A percentile compares a stretch with the other conserved stretches of the same genome.
Conservation (phyloP, 805 yeast species). For the Tetrapisispora pingtungensis region DNA sequence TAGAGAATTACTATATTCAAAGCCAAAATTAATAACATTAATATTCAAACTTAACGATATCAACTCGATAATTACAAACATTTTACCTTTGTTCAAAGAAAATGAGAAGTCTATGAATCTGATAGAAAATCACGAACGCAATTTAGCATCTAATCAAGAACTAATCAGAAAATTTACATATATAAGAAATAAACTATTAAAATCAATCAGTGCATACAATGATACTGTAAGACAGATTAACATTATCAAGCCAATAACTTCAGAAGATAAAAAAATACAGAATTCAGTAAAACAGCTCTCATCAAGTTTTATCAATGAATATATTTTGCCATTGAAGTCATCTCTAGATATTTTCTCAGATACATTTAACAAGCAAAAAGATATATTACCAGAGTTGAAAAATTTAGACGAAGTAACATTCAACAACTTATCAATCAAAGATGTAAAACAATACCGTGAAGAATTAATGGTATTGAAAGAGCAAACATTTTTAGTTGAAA, state of each 20-base stretch:
- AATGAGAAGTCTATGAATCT: slow-evolving; percentile 18
- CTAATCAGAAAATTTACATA: slow-evolving; percentile 31
- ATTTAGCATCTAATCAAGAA: slow-evolving; percentile 1
- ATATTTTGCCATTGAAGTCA: slow-evolving; percentile 53
- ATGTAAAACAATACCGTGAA: slow-evolving; percentile 54
- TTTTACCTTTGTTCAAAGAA: slow-evolving; percentile 37
- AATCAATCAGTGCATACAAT: slow-evolving; percentile 44
- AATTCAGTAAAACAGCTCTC: slow-evolving; percentile 49
- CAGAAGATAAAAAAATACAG: slow-evolving; percentile 39
- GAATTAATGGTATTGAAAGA: slow-evolving; percentile 80
- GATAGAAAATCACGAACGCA: slow-evolving; percentile 24
- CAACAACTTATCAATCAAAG: slow-evolving; percentile 36
- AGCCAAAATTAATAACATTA: slow-evolving; percentile 31
- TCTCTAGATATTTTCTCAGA: slow-evolving; percentile 32
- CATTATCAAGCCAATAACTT: slow-evolving; percentile 25
- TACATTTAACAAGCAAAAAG: slow-evolving; percentile 7
- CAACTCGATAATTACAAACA: slow-evolving; percentile 30
- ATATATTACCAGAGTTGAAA: slow-evolving; percentile 9
- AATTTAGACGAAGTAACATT: slow-evolving; percentile 12
- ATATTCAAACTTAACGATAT: slow-evolving; percentile 35
- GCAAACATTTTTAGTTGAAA: slow-evolving; percentile 62
- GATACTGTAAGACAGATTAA: slow-evolving; percentile 37
- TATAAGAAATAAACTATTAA: slow-evolving; percentile 37
- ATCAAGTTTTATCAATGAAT: slow-evolving; percentile 53
- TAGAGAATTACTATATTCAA: slow-evolving; percentile 30